phyloP scores from a whole-genome alignment of 2,329 filamentous ascomycete species.

The Passalora sequoiae region DNA sequence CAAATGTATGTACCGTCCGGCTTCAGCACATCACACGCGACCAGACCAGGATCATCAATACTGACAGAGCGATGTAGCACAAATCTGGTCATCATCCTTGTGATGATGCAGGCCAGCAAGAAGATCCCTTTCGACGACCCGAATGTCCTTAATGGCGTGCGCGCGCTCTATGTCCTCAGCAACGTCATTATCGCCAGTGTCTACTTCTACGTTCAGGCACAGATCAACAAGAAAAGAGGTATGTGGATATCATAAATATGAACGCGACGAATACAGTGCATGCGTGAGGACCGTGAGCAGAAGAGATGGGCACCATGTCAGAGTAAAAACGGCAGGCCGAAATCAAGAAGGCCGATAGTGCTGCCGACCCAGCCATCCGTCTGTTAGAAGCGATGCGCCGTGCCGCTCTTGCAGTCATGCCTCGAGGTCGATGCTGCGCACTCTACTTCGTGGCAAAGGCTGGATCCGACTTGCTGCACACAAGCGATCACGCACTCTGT shows the following conservation, averaged over 20 bases:
- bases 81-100: slow-evolving; percentile 90
- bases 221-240: slow-evolving; percentile 98
- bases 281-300: too few species aligned
- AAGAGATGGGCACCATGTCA: too few species aligned
- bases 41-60: not conserved
- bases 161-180: slow-evolving; percentile 60
- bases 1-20: slow-evolving; percentile 28
- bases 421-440: too few species aligned
- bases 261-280: too few species aligned
- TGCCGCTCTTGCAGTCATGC: too few species aligned
- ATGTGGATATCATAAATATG: slow-evolving; percentile 34
- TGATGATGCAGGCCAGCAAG: slow-evolving; percentile 98
- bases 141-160: slow-evolving; percentile 60
- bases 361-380: too few species aligned
- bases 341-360: too few species aligned
- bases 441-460: too few species aligned
- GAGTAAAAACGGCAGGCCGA: too few species aligned
- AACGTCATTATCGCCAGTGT: slow-evolving; percentile 79
- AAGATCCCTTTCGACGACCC: slow-evolving; percentile 90
- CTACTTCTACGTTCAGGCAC: slow-evolving; percentile 76
- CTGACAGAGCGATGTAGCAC: slow-evolving; percentile 52
- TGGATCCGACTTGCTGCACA: too few species aligned
- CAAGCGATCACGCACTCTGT: too few species aligned
- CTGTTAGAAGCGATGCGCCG: too few species aligned
- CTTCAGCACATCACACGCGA: slow-evolving; percentile 7